A percentile compares a stretch with the other conserved stretches of the same genome.
These are phyloP conservation scores for Tympanopsis confertula DNA, from an alignment of 2,329 filamentous ascomycete genomes.

Conservation along the genomic window DNA sequence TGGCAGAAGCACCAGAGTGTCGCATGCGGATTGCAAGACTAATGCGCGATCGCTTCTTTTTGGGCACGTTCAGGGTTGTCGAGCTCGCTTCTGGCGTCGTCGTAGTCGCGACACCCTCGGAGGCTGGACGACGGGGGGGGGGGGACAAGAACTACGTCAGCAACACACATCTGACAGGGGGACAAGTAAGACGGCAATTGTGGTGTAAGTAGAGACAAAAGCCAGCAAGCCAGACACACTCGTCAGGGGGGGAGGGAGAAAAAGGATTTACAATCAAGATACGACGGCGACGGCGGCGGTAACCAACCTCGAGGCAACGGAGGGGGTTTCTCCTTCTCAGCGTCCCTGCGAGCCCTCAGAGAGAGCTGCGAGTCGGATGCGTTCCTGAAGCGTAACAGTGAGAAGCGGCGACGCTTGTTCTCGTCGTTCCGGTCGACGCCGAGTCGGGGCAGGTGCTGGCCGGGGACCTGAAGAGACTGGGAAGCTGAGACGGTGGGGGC, in stretches of 20 bases:
- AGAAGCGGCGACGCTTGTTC: slow-evolving; percentile 17
- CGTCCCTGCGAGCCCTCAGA: slow-evolving; percentile 59
- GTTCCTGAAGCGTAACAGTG: slow-evolving; percentile 73
- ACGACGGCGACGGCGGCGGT: neutral
- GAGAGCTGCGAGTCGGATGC: slow-evolving; percentile 87
- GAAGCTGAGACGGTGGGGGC: too few species aligned
- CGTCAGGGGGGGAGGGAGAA: too few species aligned
- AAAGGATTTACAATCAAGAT: too few species aligned
- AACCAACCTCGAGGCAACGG: slow-evolving; percentile 37
- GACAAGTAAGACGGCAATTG: too few species aligned
- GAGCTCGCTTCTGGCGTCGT: slow-evolving; percentile 69
- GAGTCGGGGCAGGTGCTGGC: neutral
- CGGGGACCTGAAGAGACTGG: too few species aligned
- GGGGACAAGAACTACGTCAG: too few species aligned
- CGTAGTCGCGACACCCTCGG: slow-evolving; percentile 80
- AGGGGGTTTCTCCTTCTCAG: slow-evolving; percentile 37
- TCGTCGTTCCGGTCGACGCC: neutral
- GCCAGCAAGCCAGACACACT: too few species aligned
- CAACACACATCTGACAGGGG: too few species aligned
- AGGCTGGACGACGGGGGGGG: too few species aligned
- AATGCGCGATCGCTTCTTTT: slow-evolving; percentile 43
- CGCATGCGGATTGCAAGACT: slow-evolving; percentile 40
- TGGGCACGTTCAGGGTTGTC: slow-evolving; percentile 26
- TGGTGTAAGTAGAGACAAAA: too few species aligned
- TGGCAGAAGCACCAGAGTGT: slow-evolving; percentile 35